phyloP scores from a whole-genome alignment of 352 stramenopile species.

The Halophytophthora polymorphica region DNA sequence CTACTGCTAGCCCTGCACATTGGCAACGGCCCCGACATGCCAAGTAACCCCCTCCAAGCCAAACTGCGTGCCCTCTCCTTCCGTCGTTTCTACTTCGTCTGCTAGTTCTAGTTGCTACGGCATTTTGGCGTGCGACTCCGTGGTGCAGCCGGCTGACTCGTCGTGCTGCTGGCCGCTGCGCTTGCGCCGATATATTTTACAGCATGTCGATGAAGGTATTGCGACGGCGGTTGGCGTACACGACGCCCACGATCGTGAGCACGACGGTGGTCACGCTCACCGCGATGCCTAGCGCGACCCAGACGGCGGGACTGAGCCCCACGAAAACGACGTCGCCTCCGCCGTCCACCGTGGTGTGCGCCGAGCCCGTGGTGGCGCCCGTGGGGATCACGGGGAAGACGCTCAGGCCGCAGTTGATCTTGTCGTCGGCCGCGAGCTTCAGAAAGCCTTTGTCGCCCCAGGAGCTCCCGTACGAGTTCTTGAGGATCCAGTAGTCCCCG shows the following conservation, averaged over 20 bases:
- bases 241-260: slow-evolving; percentile 30
- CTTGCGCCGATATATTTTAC: slow-evolving; percentile 30
- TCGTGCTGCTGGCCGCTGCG: too few relatives aligned
- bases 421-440: slow-evolving; percentile 56
- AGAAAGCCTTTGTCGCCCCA: slow-evolving; percentile 77
- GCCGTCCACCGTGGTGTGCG: slow-evolving; percentile 46
- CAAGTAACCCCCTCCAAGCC: too few relatives aligned
- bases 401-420: slow-evolving; percentile 78
- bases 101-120: not conserved
- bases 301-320: slow-evolving; percentile 29
- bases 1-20: too few relatives aligned
- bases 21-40: too few relatives aligned
- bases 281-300: slow-evolving; percentile 28
- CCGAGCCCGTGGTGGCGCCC: slow-evolving; percentile 42
- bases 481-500: slow-evolving; percentile 74
- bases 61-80: too few relatives aligned
- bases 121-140: not conserved
- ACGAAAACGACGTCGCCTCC: slow-evolving; percentile 39
- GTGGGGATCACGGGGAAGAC: slow-evolving; percentile 68
- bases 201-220: slow-evolving; percentile 28
- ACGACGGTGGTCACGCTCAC: slow-evolving; percentile 27
- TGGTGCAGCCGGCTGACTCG: too few relatives aligned
- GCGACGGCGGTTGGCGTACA: slow-evolving; percentile 29
- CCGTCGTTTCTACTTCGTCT: too few relatives aligned
- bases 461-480: slow-evolving; percentile 75